A percentile compares a stretch with the other conserved stretches of the same genome.
These are phyloP conservation scores for Penicillium sp. DNA, from an alignment of 2,329 filamentous ascomycete genomes.

Conservation along the genomic window DNA sequence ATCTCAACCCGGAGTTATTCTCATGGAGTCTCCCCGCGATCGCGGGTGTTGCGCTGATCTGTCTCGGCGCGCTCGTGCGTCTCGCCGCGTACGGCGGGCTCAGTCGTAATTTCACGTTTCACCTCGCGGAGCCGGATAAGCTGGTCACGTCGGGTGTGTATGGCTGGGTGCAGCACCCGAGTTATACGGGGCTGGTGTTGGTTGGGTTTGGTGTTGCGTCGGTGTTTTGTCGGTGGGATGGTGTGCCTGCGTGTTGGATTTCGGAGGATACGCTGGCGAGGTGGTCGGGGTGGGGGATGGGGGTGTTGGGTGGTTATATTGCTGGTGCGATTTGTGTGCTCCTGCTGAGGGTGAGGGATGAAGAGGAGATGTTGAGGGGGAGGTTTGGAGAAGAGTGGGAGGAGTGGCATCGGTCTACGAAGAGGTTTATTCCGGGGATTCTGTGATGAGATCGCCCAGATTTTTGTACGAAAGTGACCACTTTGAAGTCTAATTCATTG, in stretches of 20 bases:
- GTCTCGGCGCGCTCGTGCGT: conserved; percentile 29
- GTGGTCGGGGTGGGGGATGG: conserved; percentile 17
- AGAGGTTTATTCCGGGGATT: conserved; percentile 52
- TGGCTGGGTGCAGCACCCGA: conserved; percentile 54
- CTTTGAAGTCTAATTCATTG: neutral
- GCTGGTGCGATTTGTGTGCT: conserved; percentile 15
- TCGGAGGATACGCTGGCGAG: neutral
- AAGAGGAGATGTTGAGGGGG: conserved; percentile 53
- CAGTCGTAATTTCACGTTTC: conserved; percentile 57
- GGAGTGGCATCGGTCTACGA: conserved; percentile 50
- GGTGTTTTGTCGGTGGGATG: conserved; percentile 44
- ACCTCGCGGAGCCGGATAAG: conserved; percentile 49
- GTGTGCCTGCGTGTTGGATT: conserved; percentile 43
- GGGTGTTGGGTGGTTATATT: neutral
- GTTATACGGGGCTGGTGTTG: conserved; percentile 50
- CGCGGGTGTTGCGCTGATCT: conserved; percentile 21
- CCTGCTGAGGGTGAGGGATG: conserved; percentile 47
- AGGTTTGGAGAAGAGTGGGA: conserved; percentile 54
- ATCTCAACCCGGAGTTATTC: conserved; percentile 22
- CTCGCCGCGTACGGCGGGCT: conserved; percentile 48
- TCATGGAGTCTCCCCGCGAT: conserved; percentile 25
- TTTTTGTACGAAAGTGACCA: neutral
- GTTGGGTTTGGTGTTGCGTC: conserved; percentile 24
- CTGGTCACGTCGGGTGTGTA: conserved; percentile 54
- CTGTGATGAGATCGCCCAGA: conserved; percentile 27